Evolutionary conservation across 106 monocot species (phyloP).

Genomic region (Alisma plantagoaquatica): DNA sequence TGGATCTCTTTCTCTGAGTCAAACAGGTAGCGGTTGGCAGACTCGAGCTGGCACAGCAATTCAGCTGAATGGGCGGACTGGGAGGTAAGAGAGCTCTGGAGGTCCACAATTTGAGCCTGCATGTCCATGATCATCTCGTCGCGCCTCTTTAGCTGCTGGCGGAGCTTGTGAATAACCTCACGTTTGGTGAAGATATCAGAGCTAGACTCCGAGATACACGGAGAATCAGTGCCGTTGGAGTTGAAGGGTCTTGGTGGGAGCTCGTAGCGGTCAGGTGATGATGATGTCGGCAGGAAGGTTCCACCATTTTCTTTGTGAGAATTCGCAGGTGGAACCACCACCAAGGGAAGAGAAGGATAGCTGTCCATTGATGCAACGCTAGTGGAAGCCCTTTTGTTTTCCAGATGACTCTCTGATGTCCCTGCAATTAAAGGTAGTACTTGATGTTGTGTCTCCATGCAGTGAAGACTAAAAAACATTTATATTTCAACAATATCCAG

Average conservation of each 20-base stretch:
- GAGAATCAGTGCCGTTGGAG: constrained; percentile 34
- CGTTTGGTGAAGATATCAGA: constrained; percentile 31
- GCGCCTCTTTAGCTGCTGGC: constrained; percentile 32
- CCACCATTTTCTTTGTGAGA: constrained; percentile 16
- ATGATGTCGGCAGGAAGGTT: constrained; percentile 15
- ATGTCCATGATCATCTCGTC: constrained; percentile 44
- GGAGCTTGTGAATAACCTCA: constrained; percentile 37
- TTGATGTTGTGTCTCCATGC: too few species aligned
- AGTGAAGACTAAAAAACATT: neutral
- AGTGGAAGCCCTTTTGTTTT: constrained; percentile 4
- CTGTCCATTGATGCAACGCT: constrained; percentile 14
- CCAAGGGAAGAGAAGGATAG: constrained; percentile 22
- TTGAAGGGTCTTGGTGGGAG: constrained; percentile 23
- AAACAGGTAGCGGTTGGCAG: constrained; percentile 20
- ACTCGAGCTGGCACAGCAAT: constrained; percentile 28
- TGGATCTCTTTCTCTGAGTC: constrained; percentile 31
- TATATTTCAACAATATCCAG: too few species aligned
- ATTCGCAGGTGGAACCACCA: constrained; percentile 11
- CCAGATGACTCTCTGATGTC: constrained; percentile 6
- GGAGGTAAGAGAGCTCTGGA: constrained; percentile 19
- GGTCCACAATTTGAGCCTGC: constrained; percentile 28
- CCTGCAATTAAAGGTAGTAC: constrained; percentile 1
- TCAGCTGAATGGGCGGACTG: constrained; percentile 19
- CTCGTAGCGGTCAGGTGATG: constrained; percentile 31
- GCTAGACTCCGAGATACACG: constrained; percentile 36